Conservation (phyloP, 2,329 filamentous ascomycete species). For the Xylaria sp. region DNA sequence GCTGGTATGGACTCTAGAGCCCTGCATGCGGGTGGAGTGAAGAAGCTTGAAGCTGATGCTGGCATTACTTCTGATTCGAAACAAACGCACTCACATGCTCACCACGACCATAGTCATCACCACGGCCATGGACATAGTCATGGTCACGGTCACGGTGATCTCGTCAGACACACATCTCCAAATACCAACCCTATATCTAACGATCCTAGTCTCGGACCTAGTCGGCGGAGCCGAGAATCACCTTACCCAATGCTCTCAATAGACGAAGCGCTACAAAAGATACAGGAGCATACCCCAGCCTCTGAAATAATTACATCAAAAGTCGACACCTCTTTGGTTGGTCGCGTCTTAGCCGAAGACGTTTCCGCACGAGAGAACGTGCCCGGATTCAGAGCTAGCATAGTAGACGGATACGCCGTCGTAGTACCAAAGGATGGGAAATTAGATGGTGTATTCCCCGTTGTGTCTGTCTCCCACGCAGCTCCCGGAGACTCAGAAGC, state of each 20-base stretch:
- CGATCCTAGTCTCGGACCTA: conserved; percentile 65
- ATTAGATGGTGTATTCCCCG: conserved; percentile 82
- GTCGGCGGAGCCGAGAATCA: conserved; percentile 78
- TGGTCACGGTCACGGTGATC: conserved; percentile 65
- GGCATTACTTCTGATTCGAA: conserved; percentile 56
- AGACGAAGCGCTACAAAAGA: conserved; percentile 75
- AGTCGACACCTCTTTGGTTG: conserved; percentile 71
- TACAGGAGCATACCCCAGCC: conserved; percentile 73
- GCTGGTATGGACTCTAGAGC: conserved; percentile 80
- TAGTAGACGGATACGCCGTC: conserved; percentile 94
- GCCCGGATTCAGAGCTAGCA: conserved; percentile 92
- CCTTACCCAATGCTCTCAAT: conserved; percentile 94
- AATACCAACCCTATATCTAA: conserved; percentile 64
- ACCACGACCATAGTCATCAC: conserved; percentile 54
- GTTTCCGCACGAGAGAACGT: conserved; percentile 82
- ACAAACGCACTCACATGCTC: conserved; percentile 38
- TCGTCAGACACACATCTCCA: conserved; percentile 75
- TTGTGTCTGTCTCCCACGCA: conserved; percentile 86
- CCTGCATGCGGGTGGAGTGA: conserved; percentile 80
- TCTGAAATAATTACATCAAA: conserved; percentile 62
- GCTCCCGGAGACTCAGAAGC: conserved; percentile 63
- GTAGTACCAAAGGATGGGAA: conserved; percentile 67
- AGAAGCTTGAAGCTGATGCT: conserved; percentile 84
- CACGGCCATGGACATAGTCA: conserved; percentile 63
- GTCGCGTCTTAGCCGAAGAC: conserved; percentile 81